These are phyloP conservation scores for Astraeus odoratus DNA, from an alignment of 768 basidiomycete genomes.

Conservation along the genomic window DNA sequence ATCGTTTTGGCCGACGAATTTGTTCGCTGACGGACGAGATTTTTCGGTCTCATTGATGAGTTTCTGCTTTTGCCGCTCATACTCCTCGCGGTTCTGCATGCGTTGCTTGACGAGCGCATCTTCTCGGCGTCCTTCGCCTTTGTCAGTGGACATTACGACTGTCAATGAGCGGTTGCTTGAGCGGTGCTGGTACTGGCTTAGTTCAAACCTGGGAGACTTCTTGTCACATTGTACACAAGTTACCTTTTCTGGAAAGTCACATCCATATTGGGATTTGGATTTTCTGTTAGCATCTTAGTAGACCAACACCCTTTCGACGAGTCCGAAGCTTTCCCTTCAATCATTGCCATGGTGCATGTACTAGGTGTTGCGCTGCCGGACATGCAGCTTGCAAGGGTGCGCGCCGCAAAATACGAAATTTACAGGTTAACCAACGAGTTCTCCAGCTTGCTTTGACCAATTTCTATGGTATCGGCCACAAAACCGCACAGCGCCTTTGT, in stretches of 20 bases:
- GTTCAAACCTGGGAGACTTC: no score
- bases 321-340: slow-evolving; percentile 1
- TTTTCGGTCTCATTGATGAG: slow-evolving; percentile 90
- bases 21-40: slow-evolving; percentile 76
- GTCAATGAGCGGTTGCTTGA: slow-evolving; percentile 31
- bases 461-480: slow-evolving; percentile 83
- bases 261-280: no score
- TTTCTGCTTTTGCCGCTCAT: slow-evolving; percentile 70
- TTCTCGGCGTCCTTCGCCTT: slow-evolving; percentile 80
- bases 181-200: slow-evolving; percentile 8
- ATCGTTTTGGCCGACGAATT: slow-evolving; percentile 92
- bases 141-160: slow-evolving; percentile 60
- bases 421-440: neutral
- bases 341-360: slow-evolving; percentile 68
- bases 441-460: slow-evolving; percentile 78
- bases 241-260: slow-evolving; percentile 1
- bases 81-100: slow-evolving; percentile 71
- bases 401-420: slow-evolving; percentile 16
- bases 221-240: no score
- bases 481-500: slow-evolving; percentile 74
- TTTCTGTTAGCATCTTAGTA: no score
- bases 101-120: slow-evolving; percentile 84
- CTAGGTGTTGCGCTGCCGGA: slow-evolving; percentile 82
- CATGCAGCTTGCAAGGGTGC: slow-evolving; percentile 66
- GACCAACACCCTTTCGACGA: slow-evolving; percentile 3